Conservation (phyloP, 1,139 yeast species). For the Yamadazyma friedrichii region DNA sequence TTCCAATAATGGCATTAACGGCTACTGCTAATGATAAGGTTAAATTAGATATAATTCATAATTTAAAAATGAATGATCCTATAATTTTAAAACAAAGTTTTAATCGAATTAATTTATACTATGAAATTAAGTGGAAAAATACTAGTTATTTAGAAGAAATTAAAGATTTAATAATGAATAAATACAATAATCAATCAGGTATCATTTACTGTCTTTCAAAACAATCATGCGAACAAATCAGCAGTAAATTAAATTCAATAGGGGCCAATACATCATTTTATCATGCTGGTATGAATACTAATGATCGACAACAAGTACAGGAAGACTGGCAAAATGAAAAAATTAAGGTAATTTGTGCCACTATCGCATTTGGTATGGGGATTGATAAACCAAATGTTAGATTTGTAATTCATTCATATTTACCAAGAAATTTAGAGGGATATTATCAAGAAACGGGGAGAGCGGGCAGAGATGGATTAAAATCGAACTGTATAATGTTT, state of each 20-base stretch:
- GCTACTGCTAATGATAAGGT: slow-evolving; percentile 97
- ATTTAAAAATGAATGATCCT: slow-evolving; percentile 57
- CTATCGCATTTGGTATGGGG: slow-evolving; percentile 99
- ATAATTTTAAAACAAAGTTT: slow-evolving; percentile 73
- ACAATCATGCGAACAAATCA: slow-evolving; percentile 80
- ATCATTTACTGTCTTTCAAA: slow-evolving; percentile 93
- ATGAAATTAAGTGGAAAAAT: slow-evolving; percentile 69
- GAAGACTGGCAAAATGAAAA: slow-evolving; percentile 75
- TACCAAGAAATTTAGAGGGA: slow-evolving; percentile 91
- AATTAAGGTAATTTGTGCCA: slow-evolving; percentile 84
- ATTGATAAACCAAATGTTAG: slow-evolving; percentile 95
- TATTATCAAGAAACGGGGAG: slow-evolving; percentile 99
- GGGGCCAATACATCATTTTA: slow-evolving; percentile 76
- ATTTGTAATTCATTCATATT: slow-evolving; percentile 83
- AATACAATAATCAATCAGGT: slow-evolving; percentile 67
- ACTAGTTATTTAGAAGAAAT: slow-evolving; percentile 61
- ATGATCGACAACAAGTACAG: slow-evolving; percentile 70
- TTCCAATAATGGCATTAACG: slow-evolving; percentile 94
- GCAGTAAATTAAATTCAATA: slow-evolving; percentile 53
- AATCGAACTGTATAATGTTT: slow-evolving; percentile 78
- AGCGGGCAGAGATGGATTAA: slow-evolving; percentile 93
- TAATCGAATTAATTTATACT: slow-evolving; percentile 81
- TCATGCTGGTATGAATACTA: slow-evolving; percentile 91
- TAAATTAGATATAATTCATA: slow-evolving; percentile 78
- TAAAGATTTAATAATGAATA: slow-evolving; percentile 49